Base-by-base conservation (phyloP, 148 eudicot genomes). In the Cornus kousa region DNA sequence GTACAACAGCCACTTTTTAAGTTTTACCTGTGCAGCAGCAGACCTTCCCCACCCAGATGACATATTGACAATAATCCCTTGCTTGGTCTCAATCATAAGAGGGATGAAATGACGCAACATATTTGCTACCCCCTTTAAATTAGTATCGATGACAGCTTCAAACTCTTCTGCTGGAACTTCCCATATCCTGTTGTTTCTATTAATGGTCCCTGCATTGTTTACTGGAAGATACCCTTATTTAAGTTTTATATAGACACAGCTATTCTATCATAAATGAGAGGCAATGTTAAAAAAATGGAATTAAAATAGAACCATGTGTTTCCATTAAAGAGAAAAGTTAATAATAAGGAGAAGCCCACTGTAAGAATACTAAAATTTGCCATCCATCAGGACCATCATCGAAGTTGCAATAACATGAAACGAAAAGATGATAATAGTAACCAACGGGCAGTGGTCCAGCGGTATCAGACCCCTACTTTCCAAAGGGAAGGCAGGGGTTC, bases 1-100 rank as follows among this genome's bases (percentile, higher is more conserved):
- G 28, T 19, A 48, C 72, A 46, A 17, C 7, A 9, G 12, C 69
- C 77, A 60, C 43, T 24, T 75, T 22, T 4, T 66, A 55, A 19
- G 72, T 32, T 80, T 80, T 76, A 95, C 99, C 97, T 93, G 94
- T 55, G 97, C 97, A 76, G 98, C 99, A 78, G 95, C 91, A 64
- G 97, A 95, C 72, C 99, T 86, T 80, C 99, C 99, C 99, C 99
- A 95, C 22, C 99, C 99, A 88, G 99, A 95, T 65, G 99, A 95
- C 86, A 89, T 83, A 82, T 95, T 95, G 80, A 95, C 91, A 65
- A 95, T 88, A 64, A 95, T 88, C 77, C 99, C 99, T 67, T 90
- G 95, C 84, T 93, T 93, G 72, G 80, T 91, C 81, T 88, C 95
- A 75, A 86, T 86, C 99, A 95, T 89, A 67, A 92, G 83, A 77